phyloP scores from a whole-genome alignment of 257 asterid species.

The Nicotiana otophora region DNA sequence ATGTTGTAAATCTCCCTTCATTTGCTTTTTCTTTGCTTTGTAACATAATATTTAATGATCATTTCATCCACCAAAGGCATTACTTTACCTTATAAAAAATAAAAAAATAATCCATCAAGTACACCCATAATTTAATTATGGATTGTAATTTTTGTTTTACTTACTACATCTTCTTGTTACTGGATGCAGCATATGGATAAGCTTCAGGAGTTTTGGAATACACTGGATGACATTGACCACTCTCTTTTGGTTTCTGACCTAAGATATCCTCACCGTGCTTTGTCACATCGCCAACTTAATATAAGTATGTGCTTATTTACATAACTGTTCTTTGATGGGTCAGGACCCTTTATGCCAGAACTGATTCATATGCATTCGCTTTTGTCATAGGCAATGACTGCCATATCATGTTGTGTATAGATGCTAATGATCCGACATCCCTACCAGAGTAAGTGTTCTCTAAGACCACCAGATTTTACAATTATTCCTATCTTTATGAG shows the following conservation, averaged over 20 bases:
- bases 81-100: no score
- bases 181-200: conserved; percentile 51
- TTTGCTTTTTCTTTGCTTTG: not conserved
- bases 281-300: conserved; percentile 55
- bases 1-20: not conserved
- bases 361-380: not conserved
- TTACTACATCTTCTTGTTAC: not conserved
- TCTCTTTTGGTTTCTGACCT: conserved; percentile 49
- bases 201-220: conserved; percentile 70
- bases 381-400: conserved; percentile 55
- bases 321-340: not conserved
- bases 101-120: not conserved
- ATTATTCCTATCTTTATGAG: not conserved
- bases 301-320: conserved; percentile 37
- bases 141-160: not conserved
- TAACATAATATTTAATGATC: not conserved
- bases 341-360: not conserved
- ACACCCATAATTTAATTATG: not conserved
- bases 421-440: conserved; percentile 53
- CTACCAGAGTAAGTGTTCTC: conserved; percentile 54
- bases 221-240: conserved; percentile 58
- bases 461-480: conserved; percentile 2
- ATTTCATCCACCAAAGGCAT: not conserved
- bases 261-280: conserved; percentile 37
- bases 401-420: conserved; percentile 37